A percentile compares a stretch with the other conserved stretches of the same genome.
Evolutionary conservation across 2,329 filamentous ascomycete species (phyloP).

Genomic region (Aspergillus carbonarius): DNA sequence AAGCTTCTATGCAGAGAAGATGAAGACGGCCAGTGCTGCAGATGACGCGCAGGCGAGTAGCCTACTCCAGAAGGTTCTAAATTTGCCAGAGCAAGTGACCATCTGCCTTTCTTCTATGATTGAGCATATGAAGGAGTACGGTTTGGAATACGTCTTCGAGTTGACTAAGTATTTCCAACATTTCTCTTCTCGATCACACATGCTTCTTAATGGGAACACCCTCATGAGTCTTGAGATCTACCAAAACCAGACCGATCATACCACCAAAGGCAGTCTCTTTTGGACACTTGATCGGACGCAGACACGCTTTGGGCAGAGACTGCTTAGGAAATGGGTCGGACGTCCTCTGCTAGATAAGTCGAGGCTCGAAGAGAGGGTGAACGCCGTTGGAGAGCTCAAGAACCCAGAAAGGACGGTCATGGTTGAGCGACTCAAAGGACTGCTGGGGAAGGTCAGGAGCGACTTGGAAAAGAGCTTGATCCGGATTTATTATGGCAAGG

Average conservation of each 20-base stretch:
- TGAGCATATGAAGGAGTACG: conserved; percentile 84
- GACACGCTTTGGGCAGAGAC: conserved; percentile 82
- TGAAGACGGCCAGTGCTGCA: conserved; percentile 60
- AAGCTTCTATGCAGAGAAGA: conserved; percentile 85
- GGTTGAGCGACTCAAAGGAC: conserved; percentile 70
- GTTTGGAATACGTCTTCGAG: conserved; percentile 91
- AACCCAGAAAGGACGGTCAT: conserved; percentile 63
- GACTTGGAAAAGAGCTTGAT: conserved; percentile 93
- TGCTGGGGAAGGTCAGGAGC: conserved; percentile 69
- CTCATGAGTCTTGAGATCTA: conserved; percentile 93
- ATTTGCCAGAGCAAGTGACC: conserved; percentile 79
- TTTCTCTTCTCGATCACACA: conserved; percentile 90
- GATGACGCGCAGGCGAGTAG: conserved; percentile 59
- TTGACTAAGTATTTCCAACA: conserved; percentile 96
- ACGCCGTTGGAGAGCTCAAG: conserved; percentile 82
- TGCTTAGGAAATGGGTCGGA: conserved; percentile 93
- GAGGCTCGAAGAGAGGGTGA: conserved; percentile 73
- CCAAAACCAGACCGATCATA: conserved; percentile 86
- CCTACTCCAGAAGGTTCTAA: conserved; percentile 81
- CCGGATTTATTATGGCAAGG: conserved; percentile 93
- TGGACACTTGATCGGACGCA: conserved; percentile 93
- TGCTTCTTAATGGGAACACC: conserved; percentile 94
- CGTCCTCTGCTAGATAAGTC: conserved; percentile 77
- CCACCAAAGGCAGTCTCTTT: conserved; percentile 82
- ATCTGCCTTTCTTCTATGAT: conserved; percentile 97